Base-by-base conservation (phyloP, 148 eudicot species). In the Suaeda aralocaspica region DNA sequence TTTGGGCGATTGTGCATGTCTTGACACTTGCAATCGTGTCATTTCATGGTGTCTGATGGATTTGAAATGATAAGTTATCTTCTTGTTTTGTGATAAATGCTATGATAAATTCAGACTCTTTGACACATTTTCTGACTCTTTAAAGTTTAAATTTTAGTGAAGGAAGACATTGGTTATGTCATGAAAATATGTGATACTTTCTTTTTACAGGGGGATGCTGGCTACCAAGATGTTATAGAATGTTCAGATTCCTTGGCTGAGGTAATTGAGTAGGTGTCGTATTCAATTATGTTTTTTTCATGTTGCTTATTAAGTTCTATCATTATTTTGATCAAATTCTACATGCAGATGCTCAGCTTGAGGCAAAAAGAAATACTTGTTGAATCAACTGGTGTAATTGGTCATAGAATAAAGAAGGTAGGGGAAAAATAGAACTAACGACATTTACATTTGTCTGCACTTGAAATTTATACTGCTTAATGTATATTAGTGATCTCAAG, bases 371-470 rank as follows among this genome's bases (percentile, higher is more conserved):
- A 91, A 69, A 87, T 94, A 57, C 80, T 94, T 79, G 88, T 94
- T 66, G 99, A 94, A 81, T 94, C 99, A 67, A 94, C 99, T 7
- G 99, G 99, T 71, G 99, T 94, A 53, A 94, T 94, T 66, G 99
- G 99, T 34, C 90, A 94, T 72, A 80, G 99, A 76, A 94, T 94
- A 72, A 94, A 91, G 79, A 94, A 94, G 99, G 99, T 91, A 79
- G 55, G 65, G 45, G 34, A 24, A 26, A 29, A 45, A 42, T 59
- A 15, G 25, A 22, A 8, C 28, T 22, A n/a, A 19, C n/a, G 0
- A 8, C 64, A 1, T 9, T 22, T 15, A 1, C 13, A 30, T 46
- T 13, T 19, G 3, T 28, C 11, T 58, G 41, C 14, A 53, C 36
- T 39, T 25, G 5, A 69, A 21, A 33, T n/a, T 4, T 13, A 13